These are phyloP conservation scores for Begonia masoniana DNA, from an alignment of 306 rosid genomes.

Conservation along the genomic window DNA sequence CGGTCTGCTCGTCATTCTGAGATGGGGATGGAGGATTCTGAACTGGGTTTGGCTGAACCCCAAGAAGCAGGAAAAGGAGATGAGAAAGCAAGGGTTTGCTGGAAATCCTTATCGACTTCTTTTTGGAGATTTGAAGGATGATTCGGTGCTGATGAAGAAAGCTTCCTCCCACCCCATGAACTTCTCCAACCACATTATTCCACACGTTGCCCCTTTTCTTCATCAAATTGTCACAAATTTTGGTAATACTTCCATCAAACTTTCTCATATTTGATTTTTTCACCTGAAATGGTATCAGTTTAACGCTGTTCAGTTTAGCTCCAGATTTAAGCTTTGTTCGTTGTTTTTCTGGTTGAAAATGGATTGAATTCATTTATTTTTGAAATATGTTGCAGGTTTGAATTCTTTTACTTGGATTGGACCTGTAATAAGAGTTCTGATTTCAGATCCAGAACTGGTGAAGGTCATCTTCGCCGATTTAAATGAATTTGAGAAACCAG, in stretches of 20 bases:
- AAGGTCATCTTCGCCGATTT: conserved; percentile 15
- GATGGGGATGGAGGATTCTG: conserved; percentile 9
- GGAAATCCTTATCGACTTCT: conserved; percentile 9
- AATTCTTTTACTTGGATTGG: conserved; percentile 22
- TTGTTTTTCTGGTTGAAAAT: background rate
- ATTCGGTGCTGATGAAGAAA: background rate
- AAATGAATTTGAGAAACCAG: conserved; percentile 2
- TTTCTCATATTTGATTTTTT: no score
- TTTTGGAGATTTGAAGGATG: conserved; percentile 11
- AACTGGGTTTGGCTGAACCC: conserved; percentile 19
- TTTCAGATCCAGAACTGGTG: conserved; percentile 15
- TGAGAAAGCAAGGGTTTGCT: conserved; percentile 13
- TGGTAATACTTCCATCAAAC: background rate
- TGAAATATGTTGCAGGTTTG: conserved; percentile 10
- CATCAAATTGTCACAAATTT: conserved; percentile 3
- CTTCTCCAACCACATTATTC: conserved; percentile 8
- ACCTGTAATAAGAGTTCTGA: conserved; percentile 9
- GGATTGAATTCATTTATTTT: background rate
- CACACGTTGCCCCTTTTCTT: background rate
- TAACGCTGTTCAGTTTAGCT: no score
- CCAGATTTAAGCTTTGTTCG: background rate
- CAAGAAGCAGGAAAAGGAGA: conserved; percentile 4
- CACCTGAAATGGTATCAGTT: no score
- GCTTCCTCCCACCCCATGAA: conserved; percentile 12
- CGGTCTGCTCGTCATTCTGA: background rate